Percentiles rank a stretch among this genome's conserved stretches.
phyloP scores from a whole-genome alignment of 805 yeast genomes.

The Ogataea degrootiae region DNA sequence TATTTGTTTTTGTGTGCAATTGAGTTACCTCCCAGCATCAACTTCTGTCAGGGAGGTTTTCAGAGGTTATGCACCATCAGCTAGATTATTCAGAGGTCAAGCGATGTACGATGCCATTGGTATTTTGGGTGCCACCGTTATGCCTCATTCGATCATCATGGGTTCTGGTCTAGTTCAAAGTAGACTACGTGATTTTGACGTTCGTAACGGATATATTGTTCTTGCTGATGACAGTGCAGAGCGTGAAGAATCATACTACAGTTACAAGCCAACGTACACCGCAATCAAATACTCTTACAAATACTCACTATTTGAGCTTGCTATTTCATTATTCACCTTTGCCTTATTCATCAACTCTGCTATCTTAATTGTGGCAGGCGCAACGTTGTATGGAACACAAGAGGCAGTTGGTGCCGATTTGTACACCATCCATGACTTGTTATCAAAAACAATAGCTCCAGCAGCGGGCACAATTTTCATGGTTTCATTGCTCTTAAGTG shows the following conservation, averaged over 20 bases:
- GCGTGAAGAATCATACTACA: conserved; percentile 36
- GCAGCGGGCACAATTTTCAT: conserved; percentile 78
- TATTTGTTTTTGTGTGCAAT: conserved; percentile 41
- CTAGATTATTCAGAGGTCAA: conserved; percentile 36
- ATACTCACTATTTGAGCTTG: conserved; percentile 63
- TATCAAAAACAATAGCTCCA: conserved; percentile 54
- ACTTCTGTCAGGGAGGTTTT: conserved; percentile 29
- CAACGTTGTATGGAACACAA: conserved; percentile 61
- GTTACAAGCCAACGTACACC: conserved; percentile 59
- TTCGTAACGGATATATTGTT: conserved; percentile 30
- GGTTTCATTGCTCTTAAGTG: conserved; percentile 73
- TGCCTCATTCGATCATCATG: conserved; percentile 46
- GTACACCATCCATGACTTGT: conserved; percentile 61
- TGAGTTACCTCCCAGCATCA: conserved; percentile 31
- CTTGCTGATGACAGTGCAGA: conserved; percentile 19
- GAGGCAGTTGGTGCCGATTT: conserved; percentile 68
- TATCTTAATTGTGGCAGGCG: conserved; percentile 71
- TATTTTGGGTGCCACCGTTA: conserved; percentile 46
- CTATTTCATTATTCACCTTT: conserved; percentile 62
- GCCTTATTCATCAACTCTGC: conserved; percentile 83
- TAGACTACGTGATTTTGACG: conserved; percentile 41
- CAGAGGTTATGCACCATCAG: conserved; percentile 41
- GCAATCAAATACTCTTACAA: conserved; percentile 66
- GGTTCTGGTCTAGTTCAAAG: conserved; percentile 49
- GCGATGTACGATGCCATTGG: conserved; percentile 45